Evolutionary conservation across 108 stramenopile genomes (phyloP).

Genomic region (Schizochytrium sp.): DNA sequence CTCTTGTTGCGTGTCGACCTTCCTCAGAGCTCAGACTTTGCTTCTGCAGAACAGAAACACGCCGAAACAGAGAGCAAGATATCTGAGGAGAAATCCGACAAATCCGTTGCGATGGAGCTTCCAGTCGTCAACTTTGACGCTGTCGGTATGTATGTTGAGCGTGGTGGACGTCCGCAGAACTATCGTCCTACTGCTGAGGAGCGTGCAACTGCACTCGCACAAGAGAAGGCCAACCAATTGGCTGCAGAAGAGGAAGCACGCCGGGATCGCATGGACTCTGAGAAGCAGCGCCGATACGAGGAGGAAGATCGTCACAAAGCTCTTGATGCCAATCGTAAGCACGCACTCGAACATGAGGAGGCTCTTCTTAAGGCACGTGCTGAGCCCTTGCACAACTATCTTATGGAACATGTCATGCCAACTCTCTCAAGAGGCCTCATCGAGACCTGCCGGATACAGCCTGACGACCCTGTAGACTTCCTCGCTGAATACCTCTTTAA

Average conservation of each 20-base stretch:
- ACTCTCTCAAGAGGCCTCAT: slow-evolving; percentile 54
- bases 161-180: slow-evolving; percentile 30
- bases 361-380: slow-evolving; percentile 17
- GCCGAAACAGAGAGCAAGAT: background rate
- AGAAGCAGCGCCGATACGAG: slow-evolving; percentile 4
- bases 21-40: background rate
- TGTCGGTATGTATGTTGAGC: background rate
- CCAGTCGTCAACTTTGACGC: background rate
- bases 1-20: background rate
- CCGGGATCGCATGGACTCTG: slow-evolving; percentile 15
- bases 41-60: background rate
- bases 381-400: slow-evolving; percentile 28
- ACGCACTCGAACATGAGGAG: background rate
- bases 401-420: slow-evolving; percentile 25
- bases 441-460: slow-evolving; percentile 36
- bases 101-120: background rate
- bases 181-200: slow-evolving; percentile 46
- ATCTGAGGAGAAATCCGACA: background rate
- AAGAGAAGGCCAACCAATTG: background rate
- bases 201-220: background rate
- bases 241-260: background rate
- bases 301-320: slow-evolving; percentile 17
- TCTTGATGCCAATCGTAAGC: background rate
- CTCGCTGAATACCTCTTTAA: slow-evolving; percentile 61
- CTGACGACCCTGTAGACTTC: slow-evolving; percentile 61